These are phyloP conservation scores for Raddia guianensis DNA, from an alignment of 176 grass and related monocot species.

Conservation along the genomic window DNA sequence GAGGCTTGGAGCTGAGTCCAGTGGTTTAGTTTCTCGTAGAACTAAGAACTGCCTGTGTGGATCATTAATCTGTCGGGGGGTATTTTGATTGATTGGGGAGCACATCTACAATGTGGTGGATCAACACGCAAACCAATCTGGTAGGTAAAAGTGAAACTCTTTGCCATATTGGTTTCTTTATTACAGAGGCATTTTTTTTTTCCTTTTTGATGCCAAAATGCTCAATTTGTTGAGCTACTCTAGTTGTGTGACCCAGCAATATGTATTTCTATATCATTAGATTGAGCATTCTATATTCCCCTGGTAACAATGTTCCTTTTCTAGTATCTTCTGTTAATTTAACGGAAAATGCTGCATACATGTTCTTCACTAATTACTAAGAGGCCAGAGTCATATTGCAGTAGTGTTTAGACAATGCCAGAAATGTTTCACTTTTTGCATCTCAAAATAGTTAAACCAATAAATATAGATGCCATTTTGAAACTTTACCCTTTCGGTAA, in stretches of 20 bases:
- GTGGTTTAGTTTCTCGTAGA: slow-evolving; percentile 36
- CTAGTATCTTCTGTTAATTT: background rate
- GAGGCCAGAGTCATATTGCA: background rate
- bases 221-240: background rate
- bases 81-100: slow-evolving; percentile 48
- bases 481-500: background rate
- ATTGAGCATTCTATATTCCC: slow-evolving; percentile 6
- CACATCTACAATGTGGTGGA: slow-evolving; percentile 39
- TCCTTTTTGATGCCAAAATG: background rate
- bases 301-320: background rate
- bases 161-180: slow-evolving; percentile 29
- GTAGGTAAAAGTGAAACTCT: slow-evolving; percentile 36
- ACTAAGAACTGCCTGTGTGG: slow-evolving; percentile 69
- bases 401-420: background rate
- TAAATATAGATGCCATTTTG: background rate
- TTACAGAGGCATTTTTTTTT: background rate
- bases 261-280: slow-evolving; percentile 2
- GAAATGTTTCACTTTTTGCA: background rate
- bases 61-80: slow-evolving; percentile 50
- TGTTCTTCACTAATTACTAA: background rate
- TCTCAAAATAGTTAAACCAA: background rate
- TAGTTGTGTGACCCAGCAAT: background rate
- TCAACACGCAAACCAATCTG: slow-evolving; percentile 23
- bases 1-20: slow-evolving; percentile 38
- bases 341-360: slow-evolving; percentile 22